Conservation (phyloP, 2,329 filamentous ascomycete species). For the Trichoderma breve region DNA sequence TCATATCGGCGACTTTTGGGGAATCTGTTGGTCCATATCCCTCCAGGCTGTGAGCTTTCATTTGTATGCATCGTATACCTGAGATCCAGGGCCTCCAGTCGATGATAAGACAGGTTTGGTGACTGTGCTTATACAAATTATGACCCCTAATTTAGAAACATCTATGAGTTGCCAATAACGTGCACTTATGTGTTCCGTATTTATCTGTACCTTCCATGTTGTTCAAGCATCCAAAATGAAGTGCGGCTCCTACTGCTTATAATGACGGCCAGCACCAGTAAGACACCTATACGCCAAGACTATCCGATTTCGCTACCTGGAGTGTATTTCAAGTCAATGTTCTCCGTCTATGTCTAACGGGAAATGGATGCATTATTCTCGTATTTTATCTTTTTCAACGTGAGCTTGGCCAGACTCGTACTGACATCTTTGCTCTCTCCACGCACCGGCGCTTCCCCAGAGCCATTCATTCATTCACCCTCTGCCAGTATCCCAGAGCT, state of each 20-base stretch:
- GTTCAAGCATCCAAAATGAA: background rate
- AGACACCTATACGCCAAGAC: background rate
- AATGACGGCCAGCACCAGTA: background rate
- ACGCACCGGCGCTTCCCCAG: background rate
- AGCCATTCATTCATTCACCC: background rate
- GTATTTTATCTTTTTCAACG: background rate
- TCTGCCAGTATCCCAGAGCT: background rate
- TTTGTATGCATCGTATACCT: background rate
- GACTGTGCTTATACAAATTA: background rate
- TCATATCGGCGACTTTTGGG: background rate
- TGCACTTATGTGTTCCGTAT: too few relatives aligned
- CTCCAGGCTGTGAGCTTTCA: background rate
- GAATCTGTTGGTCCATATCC: background rate
- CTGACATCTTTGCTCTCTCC: background rate
- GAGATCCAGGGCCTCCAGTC: background rate
- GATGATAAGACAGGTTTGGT: background rate
- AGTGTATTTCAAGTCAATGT: background rate
- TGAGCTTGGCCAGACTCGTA: background rate
- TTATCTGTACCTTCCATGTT: background rate
- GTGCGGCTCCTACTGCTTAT: background rate
- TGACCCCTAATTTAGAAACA: too few relatives aligned
- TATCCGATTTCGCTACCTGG: background rate
- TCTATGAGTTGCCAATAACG: too few relatives aligned
- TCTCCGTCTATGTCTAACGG: background rate
- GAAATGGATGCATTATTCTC: background rate